phyloP scores from a whole-genome alignment of 495 filamentous ascomycete genomes.

The Clavariopsis aquatica region DNA sequence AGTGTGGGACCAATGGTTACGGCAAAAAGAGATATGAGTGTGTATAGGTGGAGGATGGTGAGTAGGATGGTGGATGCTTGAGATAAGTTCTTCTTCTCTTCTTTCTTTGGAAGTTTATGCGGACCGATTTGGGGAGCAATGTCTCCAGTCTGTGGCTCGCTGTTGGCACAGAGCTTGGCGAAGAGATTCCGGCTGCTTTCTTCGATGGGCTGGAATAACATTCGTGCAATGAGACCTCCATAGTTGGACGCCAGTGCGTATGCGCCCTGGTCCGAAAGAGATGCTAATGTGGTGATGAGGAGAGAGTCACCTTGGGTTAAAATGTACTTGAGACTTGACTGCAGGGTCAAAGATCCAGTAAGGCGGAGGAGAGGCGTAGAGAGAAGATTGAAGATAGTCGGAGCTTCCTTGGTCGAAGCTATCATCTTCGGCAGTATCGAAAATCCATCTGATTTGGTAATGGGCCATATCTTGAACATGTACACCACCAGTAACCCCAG shows the following conservation, averaged over 20 bases:
- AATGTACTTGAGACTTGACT: slow-evolving; percentile 84
- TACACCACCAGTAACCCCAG: slow-evolving; percentile 68
- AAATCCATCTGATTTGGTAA: slow-evolving; percentile 35
- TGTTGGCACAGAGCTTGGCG: slow-evolving; percentile 63
- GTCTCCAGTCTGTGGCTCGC: background rate
- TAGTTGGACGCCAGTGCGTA: slow-evolving; percentile 95
- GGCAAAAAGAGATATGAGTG: slow-evolving; percentile 67
- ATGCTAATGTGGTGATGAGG: slow-evolving; percentile 74
- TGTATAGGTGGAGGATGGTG: slow-evolving; percentile 61
- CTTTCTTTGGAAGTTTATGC: background rate
- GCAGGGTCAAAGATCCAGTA: slow-evolving; percentile 76
- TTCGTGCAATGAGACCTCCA: slow-evolving; percentile 82
- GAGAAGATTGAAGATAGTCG: slow-evolving; percentile 51
- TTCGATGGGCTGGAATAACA: slow-evolving; percentile 93
- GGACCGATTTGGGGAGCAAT: too few species aligned
- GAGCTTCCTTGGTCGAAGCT: slow-evolving; percentile 9
- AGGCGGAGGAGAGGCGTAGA: slow-evolving; percentile 66
- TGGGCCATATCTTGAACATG: slow-evolving; percentile 31
- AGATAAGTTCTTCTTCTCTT: slow-evolving; percentile 23
- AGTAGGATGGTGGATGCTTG: slow-evolving; percentile 52
- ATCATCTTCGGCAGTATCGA: slow-evolving; percentile 45
- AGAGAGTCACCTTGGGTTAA: slow-evolving; percentile 93
- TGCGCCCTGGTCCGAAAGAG: slow-evolving; percentile 79
- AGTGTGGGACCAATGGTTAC: slow-evolving; percentile 69
- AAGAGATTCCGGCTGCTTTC: slow-evolving; percentile 88